A percentile compares a stretch with the other conserved stretches of the same genome.
Conservation (phyloP, 345 rosid genomes). For the Arabidopsis arenosa region DNA sequence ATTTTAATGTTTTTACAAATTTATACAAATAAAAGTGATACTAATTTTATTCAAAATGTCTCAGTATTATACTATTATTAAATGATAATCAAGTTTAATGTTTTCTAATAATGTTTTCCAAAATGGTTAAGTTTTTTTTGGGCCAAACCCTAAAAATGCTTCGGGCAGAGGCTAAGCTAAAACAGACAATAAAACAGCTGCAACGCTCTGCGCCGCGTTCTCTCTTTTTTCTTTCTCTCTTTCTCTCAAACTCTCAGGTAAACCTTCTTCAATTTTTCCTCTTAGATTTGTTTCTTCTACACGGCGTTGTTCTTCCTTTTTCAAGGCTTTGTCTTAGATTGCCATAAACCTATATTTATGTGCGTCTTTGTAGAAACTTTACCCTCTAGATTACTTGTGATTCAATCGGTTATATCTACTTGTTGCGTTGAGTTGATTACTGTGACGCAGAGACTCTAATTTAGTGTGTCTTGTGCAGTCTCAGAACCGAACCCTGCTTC, state of each 20-base stretch:
- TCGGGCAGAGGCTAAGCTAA: not conserved
- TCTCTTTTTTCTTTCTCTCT: not conserved
- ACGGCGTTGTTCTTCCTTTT: not conserved
- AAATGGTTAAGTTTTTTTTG: not conserved
- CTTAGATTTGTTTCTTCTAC: not conserved
- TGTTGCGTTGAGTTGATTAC: not conserved
- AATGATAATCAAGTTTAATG: not conserved
- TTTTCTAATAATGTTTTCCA: not conserved
- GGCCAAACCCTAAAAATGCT: slow-evolving; percentile 34
- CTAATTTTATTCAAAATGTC: not conserved
- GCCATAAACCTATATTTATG: not conserved
- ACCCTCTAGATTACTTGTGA: not conserved
- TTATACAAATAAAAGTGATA: not conserved
- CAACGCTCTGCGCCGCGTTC: slow-evolving; percentile 36
- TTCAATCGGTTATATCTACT: not conserved
- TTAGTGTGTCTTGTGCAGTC: not conserved
- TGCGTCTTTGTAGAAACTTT: not conserved
- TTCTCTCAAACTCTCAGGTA: slow-evolving; percentile 30
- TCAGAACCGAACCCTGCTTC: not conserved
- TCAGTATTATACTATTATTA: not conserved
- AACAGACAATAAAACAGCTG: slow-evolving; percentile 25
- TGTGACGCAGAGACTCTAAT: not conserved
- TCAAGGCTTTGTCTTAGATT: not conserved
- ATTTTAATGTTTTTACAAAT: not conserved
- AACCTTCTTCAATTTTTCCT: not conserved